Conservation (phyloP, 2,329 filamentous ascomycete species). For the Colletotrichum noveboracense region DNA sequence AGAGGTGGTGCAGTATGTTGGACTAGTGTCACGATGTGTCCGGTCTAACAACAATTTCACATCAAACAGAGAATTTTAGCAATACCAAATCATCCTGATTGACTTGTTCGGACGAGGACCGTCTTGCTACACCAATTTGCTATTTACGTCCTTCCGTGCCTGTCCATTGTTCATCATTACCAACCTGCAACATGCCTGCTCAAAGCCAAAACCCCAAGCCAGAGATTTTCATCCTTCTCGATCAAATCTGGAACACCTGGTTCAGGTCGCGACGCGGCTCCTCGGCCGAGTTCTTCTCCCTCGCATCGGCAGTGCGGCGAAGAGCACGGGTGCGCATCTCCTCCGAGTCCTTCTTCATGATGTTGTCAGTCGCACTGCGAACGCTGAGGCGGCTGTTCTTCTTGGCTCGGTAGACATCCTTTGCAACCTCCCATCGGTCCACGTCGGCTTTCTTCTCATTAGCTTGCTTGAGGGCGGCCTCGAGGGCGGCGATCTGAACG, state of each 20-base stretch:
- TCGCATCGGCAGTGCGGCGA: neutral
- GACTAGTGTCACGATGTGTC: neutral
- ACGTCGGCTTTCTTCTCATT: neutral
- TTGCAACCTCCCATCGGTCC: neutral
- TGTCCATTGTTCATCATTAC: neutral
- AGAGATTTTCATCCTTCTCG: neutral
- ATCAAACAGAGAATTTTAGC: neutral
- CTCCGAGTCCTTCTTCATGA: neutral
- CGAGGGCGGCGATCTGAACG: constrained; percentile 15
- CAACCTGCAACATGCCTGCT: neutral
- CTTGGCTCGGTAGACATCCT: neutral
- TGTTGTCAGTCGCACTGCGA: neutral
- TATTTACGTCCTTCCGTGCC: neutral
- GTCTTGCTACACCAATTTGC: neutral
- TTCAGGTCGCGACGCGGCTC: neutral
- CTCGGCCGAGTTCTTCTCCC: neutral
- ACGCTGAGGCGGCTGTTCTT: neutral
- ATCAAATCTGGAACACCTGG: neutral
- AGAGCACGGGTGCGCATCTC: neutral
- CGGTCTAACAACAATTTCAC: neutral
- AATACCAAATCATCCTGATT: neutral
- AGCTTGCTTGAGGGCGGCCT: constrained; percentile 28
- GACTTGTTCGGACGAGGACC: neutral
- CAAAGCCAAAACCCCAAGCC: neutral
- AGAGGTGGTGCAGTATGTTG: neutral